Evolutionary conservation across 345 rosid species (phyloP).

Genomic region (Gossypium rotundifolium): DNA sequence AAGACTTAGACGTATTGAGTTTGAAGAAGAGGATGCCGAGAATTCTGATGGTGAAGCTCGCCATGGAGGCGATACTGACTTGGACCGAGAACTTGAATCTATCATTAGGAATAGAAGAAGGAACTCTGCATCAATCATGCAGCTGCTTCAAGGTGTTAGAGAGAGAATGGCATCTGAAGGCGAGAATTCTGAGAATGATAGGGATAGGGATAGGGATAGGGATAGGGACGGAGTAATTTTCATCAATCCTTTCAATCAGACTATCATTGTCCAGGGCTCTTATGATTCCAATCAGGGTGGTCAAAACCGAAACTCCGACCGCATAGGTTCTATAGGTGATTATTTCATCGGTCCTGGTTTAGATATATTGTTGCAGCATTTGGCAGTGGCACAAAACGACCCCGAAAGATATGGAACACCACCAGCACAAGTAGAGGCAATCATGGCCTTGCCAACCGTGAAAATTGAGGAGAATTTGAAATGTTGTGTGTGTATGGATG

Average conservation of each 20-base stretch:
- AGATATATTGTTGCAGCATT: conserved; percentile 67
- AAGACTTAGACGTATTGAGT: conserved; percentile 47
- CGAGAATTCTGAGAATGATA: conserved; percentile 42
- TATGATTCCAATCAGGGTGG: conserved; percentile 27
- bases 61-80: conserved; percentile 47
- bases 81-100: conserved; percentile 65
- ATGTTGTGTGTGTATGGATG: conserved; percentile 85
- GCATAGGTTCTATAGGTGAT: conserved; percentile 58
- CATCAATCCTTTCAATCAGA: conserved; percentile 46
- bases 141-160: conserved; percentile 74
- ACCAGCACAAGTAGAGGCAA: conserved; percentile 67
- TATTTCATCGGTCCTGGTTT: conserved; percentile 82
- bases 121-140: conserved; percentile 41
- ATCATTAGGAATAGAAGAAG: conserved; percentile 48
- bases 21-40: conserved; percentile 46
- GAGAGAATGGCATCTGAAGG: conserved; percentile 65
- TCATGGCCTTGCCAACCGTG: conserved; percentile 53
- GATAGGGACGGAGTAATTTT: conserved; percentile 29
- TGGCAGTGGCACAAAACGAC: conserved; percentile 79
- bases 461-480: conserved; percentile 45
- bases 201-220: conserved; percentile 25
- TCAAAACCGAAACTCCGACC: conserved; percentile 37
- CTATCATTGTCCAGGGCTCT: conserved; percentile 51
- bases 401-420: conserved; percentile 75
- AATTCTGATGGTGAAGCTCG: conserved; percentile 30